phyloP scores from a whole-genome alignment of 169 alveolate genomes.

The Plasmodium falciparum region DNA sequence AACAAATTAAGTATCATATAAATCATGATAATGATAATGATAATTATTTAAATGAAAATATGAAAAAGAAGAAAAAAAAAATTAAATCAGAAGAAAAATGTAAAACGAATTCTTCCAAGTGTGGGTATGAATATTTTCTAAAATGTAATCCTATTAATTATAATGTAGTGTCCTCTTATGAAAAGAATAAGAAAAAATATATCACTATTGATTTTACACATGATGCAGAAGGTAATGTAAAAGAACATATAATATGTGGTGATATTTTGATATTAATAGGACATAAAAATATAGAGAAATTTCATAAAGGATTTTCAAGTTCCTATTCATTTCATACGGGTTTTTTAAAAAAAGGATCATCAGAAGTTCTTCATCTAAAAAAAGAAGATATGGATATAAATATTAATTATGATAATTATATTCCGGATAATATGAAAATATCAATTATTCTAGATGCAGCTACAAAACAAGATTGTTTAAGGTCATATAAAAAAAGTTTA shows the following conservation, averaged over 20 bases:
- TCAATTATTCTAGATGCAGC: conserved; percentile 65
- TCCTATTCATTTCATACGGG: conserved; percentile 85
- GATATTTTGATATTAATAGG: conserved; percentile 83
- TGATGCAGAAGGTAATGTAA: conserved; percentile 80
- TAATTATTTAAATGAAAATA: conserved; percentile 14
- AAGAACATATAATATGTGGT: conserved; percentile 81
- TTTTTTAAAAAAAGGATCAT: conserved; percentile 51
- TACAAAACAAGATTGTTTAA: conserved; percentile 25
- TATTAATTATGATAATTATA: conserved; percentile 64
- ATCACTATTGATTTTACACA: conserved; percentile 79
- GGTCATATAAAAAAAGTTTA: conserved; percentile 46
- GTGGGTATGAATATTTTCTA: conserved; percentile 70
- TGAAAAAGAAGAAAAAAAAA: conserved; percentile 3
- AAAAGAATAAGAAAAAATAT: conserved; percentile 71
- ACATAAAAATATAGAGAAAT: conserved; percentile 75
- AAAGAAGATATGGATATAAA: conserved; percentile 76
- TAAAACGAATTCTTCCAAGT: conserved; percentile 7
- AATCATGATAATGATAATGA: conserved; percentile 8
- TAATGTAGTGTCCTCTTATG: conserved; percentile 68
- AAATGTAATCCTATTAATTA: conserved; percentile 55
- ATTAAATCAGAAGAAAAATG: conserved; percentile 24
- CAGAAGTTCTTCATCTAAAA: conserved; percentile 67
- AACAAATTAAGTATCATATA: not conserved
- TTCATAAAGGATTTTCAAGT: conserved; percentile 76
- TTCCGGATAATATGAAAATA: conserved; percentile 62